These are phyloP conservation scores for Arthrobotrys sphaeroides DNA, from an alignment of 2,329 filamentous ascomycete species.

Conservation along the genomic window DNA sequence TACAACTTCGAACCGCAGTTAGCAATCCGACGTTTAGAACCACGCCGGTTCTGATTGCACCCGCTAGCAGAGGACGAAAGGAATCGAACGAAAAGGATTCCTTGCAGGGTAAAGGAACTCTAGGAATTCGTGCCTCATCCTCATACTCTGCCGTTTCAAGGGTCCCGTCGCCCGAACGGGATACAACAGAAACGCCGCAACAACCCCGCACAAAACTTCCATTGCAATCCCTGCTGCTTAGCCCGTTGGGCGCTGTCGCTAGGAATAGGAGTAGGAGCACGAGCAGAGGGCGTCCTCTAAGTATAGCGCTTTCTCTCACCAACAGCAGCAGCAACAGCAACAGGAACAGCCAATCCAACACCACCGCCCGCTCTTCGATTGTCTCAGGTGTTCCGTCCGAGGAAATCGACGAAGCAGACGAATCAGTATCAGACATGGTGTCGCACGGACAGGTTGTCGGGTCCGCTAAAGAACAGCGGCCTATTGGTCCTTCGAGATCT, in stretches of 20 bases:
- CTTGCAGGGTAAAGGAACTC: slow-evolving; percentile 2
- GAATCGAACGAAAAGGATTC: slow-evolving; percentile 11
- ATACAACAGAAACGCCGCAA: slow-evolving; percentile 11
- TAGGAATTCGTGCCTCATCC: slow-evolving; percentile 14
- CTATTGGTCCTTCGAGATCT: slow-evolving; percentile 7
- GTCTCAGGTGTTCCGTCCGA: not conserved
- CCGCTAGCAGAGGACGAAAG: not conserved
- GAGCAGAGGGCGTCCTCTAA: not conserved
- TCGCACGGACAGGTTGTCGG: slow-evolving; percentile 21
- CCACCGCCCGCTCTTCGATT: not conserved
- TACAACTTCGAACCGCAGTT: slow-evolving; percentile 33
- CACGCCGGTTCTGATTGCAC: not conserved
- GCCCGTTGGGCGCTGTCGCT: slow-evolving; percentile 29
- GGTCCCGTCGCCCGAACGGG: slow-evolving; percentile 9
- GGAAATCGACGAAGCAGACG: slow-evolving; percentile 29
- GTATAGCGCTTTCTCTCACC: not conserved
- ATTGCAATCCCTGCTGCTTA: slow-evolving; percentile 34
- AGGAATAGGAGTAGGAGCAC: not conserved
- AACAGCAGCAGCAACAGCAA: not conserved
- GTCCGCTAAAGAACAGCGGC: slow-evolving; percentile 32
- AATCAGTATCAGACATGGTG: slow-evolving; percentile 36
- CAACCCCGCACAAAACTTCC: slow-evolving; percentile 33
- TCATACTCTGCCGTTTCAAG: slow-evolving; percentile 23
- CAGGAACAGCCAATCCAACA: slow-evolving; percentile 11
- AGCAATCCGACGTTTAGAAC: slow-evolving; percentile 10